Evolutionary conservation across 2,329 filamentous ascomycete genomes (phyloP).

Genomic region (Didymella keratinophila): DNA sequence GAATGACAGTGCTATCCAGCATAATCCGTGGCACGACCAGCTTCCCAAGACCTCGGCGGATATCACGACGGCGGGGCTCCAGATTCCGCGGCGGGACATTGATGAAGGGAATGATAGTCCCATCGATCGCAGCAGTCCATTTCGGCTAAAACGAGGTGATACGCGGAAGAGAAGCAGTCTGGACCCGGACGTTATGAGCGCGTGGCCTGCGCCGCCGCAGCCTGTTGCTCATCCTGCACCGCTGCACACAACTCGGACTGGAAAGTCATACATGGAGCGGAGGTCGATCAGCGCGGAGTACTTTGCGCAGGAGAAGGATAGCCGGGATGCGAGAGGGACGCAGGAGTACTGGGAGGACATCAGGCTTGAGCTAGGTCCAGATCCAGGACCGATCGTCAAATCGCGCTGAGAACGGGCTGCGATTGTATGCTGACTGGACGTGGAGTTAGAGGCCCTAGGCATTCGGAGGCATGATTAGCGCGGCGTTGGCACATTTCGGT

Average conservation of each 20-base stretch:
- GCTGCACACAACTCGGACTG: not conserved
- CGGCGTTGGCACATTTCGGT: slow-evolving; percentile 25
- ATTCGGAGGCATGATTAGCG: slow-evolving; percentile 13
- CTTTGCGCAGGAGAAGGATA: slow-evolving; percentile 12
- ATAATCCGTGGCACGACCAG: slow-evolving; percentile 13
- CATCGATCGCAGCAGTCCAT: slow-evolving; percentile 41
- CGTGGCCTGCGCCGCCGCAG: slow-evolving; percentile 32
- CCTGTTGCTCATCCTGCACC: slow-evolving; percentile 6
- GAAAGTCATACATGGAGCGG: slow-evolving; percentile 14
- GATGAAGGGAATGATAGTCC: slow-evolving; percentile 31
- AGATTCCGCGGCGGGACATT: not conserved
- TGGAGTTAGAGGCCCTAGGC: not conserved
- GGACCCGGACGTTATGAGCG: slow-evolving; percentile 25
- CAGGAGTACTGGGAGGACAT: slow-evolving; percentile 13
- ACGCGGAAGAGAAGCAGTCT: slow-evolving; percentile 30
- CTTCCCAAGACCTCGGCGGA: slow-evolving; percentile 7
- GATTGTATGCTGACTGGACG: not conserved
- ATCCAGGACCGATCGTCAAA: slow-evolving; percentile 13
- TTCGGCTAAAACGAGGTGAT: slow-evolving; percentile 40
- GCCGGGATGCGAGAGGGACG: not conserved
- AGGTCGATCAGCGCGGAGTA: slow-evolving; percentile 18
- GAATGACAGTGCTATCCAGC: slow-evolving; percentile 1
- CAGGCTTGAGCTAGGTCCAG: slow-evolving; percentile 7
- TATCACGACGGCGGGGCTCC: slow-evolving; percentile 3
- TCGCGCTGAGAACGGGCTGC: slow-evolving; percentile 3